phyloP scores from a whole-genome alignment of 306 rosid genomes.

The peach (Prunus persica) region DNA sequence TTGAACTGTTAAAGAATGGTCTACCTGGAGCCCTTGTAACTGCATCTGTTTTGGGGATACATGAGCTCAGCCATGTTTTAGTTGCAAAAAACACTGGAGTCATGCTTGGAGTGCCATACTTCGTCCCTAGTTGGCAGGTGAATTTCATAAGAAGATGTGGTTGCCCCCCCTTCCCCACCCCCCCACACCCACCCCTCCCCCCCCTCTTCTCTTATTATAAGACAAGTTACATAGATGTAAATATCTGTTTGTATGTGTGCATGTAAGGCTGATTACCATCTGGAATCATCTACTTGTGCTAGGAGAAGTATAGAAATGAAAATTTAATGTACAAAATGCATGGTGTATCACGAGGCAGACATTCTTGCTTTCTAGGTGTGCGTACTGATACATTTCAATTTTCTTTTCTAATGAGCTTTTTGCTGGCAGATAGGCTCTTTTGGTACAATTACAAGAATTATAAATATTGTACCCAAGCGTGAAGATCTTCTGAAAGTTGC shows the following conservation, averaged over 20 bases:
- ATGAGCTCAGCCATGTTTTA: slow-evolving; percentile 74
- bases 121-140: slow-evolving; percentile 99
- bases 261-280: background rate
- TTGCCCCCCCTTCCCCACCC: too few relatives aligned
- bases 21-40: slow-evolving; percentile 85
- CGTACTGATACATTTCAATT: background rate
- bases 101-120: slow-evolving; percentile 87
- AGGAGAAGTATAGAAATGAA: background rate
- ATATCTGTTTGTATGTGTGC: background rate
- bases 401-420: slow-evolving; percentile 43
- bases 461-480: slow-evolving; percentile 83
- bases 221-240: background rate
- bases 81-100: slow-evolving; percentile 61
- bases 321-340: background rate
- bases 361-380: slow-evolving; percentile 11
- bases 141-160: background rate
- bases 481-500: slow-evolving; percentile 96
- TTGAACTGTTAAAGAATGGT: slow-evolving; percentile 82
- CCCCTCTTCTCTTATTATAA: background rate
- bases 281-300: background rate
- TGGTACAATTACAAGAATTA: slow-evolving; percentile 90
- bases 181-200: too few relatives aligned
- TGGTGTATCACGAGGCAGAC: background rate
- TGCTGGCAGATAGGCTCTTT: slow-evolving; percentile 99
- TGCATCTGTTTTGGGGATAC: slow-evolving; percentile 72